Evolutionary conservation across 495 filamentous ascomycete species (phyloP).

Genomic region (Pseudomonodictys pantanalensis): DNA sequence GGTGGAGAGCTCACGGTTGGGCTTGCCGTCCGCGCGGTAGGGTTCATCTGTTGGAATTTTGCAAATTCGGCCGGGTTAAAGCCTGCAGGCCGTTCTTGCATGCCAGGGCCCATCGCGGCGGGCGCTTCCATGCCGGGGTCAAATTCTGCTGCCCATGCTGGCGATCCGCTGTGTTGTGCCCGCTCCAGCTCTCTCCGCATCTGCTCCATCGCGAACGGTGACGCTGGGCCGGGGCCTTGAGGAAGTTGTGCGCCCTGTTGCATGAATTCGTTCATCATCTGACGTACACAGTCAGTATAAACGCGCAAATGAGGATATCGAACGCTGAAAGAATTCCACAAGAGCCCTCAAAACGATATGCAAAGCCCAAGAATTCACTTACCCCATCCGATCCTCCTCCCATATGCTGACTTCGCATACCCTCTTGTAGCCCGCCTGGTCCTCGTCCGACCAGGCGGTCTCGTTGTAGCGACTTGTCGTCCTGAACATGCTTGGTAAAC

Average conservation of each 20-base stretch:
- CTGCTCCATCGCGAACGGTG: constrained; percentile 65
- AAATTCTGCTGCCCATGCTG: constrained; percentile 70
- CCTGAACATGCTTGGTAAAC: constrained; percentile 90
- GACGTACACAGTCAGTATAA: not conserved
- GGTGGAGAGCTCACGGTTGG: constrained; percentile 50
- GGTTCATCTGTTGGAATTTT: constrained; percentile 71
- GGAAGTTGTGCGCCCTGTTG: constrained; percentile 64
- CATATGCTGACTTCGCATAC: constrained; percentile 61
- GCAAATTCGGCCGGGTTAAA: constrained; percentile 86
- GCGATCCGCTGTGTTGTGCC: constrained; percentile 56
- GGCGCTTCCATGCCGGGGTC: constrained; percentile 59
- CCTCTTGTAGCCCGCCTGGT: constrained; percentile 59
- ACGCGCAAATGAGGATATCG: too few species aligned
- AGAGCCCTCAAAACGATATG: not conserved
- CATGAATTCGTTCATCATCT: constrained; percentile 94
- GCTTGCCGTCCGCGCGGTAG: constrained; percentile 55
- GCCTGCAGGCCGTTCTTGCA: constrained; percentile 53
- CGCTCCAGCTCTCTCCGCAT: constrained; percentile 64
- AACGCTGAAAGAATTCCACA: too few species aligned
- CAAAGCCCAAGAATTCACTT: constrained; percentile 3
- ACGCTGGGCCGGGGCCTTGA: constrained; percentile 48
- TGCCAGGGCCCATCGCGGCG: constrained; percentile 67
- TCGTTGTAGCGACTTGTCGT: constrained; percentile 90
- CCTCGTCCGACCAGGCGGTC: constrained; percentile 77
- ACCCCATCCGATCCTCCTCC: constrained; percentile 64